Evolutionary conservation across 2,329 filamentous ascomycete species (phyloP).

Genomic region (Akanthomyces uredinophilus): DNA sequence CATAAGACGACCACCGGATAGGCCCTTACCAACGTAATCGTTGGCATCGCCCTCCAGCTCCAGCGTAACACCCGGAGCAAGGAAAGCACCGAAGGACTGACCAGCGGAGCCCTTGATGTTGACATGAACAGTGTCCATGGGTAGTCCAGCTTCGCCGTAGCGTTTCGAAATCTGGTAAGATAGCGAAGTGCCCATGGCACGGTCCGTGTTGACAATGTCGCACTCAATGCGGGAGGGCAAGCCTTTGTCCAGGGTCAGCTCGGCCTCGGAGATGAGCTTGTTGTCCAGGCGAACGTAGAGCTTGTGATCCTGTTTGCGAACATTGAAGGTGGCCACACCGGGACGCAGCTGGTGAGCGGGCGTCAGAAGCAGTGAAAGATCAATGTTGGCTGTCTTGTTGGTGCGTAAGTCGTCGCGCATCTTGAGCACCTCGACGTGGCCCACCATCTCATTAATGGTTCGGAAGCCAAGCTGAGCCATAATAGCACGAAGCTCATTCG

Average conservation of each 20-base stretch:
- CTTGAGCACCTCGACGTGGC: slow-evolving; percentile 78
- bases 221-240: slow-evolving; percentile 90
- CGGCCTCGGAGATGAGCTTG: slow-evolving; percentile 93
- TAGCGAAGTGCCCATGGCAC: slow-evolving; percentile 85
- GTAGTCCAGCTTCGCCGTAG: slow-evolving; percentile 83
- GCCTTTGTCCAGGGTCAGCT: slow-evolving; percentile 90
- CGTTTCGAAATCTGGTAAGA: slow-evolving; percentile 94
- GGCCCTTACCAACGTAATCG: slow-evolving; percentile 93
- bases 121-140: slow-evolving; percentile 88
- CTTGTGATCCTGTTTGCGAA: slow-evolving; percentile 94
- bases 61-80: slow-evolving; percentile 87
- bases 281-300: slow-evolving; percentile 92
- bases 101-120: slow-evolving; percentile 96
- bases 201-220: slow-evolving; percentile 94
- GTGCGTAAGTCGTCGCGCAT: slow-evolving; percentile 85
- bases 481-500: slow-evolving; percentile 92
- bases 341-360: slow-evolving; percentile 94
- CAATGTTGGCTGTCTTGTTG: slow-evolving; percentile 86
- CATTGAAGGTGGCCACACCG: slow-evolving; percentile 93
- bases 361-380: slow-evolving; percentile 85
- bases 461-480: slow-evolving; percentile 95
- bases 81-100: slow-evolving; percentile 92
- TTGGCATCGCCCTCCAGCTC: slow-evolving; percentile 95
- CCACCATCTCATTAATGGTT: slow-evolving; percentile 97
- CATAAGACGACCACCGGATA: slow-evolving; percentile 89